Conservation (phyloP, 108 stramenopile species). For the Nitzschia sp. region DNA sequence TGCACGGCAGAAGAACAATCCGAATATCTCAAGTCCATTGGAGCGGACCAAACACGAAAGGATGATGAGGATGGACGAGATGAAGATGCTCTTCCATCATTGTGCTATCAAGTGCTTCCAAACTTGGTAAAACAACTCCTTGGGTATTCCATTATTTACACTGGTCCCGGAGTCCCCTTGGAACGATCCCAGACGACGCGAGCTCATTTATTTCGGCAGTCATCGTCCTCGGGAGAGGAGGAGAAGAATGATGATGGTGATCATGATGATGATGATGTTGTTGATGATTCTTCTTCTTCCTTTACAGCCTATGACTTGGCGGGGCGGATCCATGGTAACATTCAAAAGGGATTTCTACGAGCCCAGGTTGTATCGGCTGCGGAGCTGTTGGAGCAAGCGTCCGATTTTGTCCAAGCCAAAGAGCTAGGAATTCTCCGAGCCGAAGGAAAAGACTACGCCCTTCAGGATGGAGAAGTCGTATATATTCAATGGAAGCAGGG, state of each 20-base stretch:
- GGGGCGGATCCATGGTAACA: conserved; percentile 86
- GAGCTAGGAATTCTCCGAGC: conserved; percentile 70
- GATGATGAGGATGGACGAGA: too few relatives aligned
- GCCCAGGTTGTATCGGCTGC: conserved; percentile 70
- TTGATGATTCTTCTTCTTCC: conserved; percentile 12
- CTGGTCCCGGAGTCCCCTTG: conserved; percentile 68
- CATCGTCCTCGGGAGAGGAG: too few relatives aligned
- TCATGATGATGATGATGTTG: too few relatives aligned
- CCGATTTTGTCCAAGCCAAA: conserved; percentile 68
- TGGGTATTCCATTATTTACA: conserved; percentile 45
- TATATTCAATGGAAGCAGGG: conserved; percentile 72
- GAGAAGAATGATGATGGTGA: too few relatives aligned
- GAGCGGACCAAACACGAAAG: conserved; percentile 19
- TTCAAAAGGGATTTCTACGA: conserved; percentile 88
- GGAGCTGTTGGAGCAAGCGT: conserved; percentile 40
- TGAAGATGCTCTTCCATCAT: background rate
- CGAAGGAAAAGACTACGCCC: conserved; percentile 87
- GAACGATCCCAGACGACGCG: conserved; percentile 67
- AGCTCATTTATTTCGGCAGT: conserved; percentile 45
- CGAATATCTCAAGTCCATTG: conserved; percentile 69
- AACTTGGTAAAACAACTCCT: conserved; percentile 46
- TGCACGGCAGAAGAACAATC: conserved; percentile 45
- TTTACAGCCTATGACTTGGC: conserved; percentile 52
- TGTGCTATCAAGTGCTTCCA: conserved; percentile 49
- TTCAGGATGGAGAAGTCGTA: conserved; percentile 86